These are phyloP conservation scores for Mycena sanguinolenta DNA, from an alignment of 768 basidiomycete genomes.

Conservation along the genomic window DNA sequence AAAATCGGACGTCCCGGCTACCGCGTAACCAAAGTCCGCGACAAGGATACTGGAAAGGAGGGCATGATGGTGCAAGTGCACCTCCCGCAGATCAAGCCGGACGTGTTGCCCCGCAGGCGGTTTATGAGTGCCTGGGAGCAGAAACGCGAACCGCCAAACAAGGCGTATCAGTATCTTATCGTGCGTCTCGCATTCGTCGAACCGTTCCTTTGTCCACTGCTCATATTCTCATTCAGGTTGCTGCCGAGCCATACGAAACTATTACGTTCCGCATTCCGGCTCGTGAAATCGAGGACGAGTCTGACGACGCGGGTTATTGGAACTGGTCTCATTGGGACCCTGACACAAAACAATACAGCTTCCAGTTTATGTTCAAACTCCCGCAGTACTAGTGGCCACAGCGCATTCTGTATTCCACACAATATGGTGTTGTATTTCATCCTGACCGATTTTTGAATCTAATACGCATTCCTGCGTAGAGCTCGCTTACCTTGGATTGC, in stretches of 20 bases:
- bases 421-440: conserved; percentile 40
- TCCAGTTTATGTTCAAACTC: conserved; percentile 94
- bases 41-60: conserved; percentile 90
- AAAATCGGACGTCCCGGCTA: conserved; percentile 98
- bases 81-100: conserved; percentile 92
- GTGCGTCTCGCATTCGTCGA: conserved; percentile 63
- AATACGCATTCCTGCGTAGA: conserved; percentile 21
- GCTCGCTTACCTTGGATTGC: neutral
- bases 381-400: too few species aligned
- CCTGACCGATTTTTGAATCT: conserved; percentile 19
- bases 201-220: conserved; percentile 40
- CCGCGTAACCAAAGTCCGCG: conserved; percentile 96
- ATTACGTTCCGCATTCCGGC: conserved; percentile 99
- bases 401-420: conserved; percentile 38
- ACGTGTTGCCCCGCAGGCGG: conserved; percentile 84
- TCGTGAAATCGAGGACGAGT: conserved; percentile 95
- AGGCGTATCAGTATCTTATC: conserved; percentile 97
- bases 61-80: conserved; percentile 99
- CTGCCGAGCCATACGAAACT: conserved; percentile 99
- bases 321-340: conserved; percentile 99
- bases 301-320: conserved; percentile 91
- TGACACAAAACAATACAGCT: conserved; percentile 98
- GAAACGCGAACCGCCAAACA: conserved; percentile 93
- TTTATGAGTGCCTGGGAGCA: conserved; percentile 99
- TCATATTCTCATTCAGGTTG: conserved; percentile 73